A percentile compares a stretch with the other conserved stretches of the same genome.
These are phyloP conservation scores for Cryptococcus floricola DNA, from an alignment of 1,284 basidiomycete species.

Conservation along the genomic window DNA sequence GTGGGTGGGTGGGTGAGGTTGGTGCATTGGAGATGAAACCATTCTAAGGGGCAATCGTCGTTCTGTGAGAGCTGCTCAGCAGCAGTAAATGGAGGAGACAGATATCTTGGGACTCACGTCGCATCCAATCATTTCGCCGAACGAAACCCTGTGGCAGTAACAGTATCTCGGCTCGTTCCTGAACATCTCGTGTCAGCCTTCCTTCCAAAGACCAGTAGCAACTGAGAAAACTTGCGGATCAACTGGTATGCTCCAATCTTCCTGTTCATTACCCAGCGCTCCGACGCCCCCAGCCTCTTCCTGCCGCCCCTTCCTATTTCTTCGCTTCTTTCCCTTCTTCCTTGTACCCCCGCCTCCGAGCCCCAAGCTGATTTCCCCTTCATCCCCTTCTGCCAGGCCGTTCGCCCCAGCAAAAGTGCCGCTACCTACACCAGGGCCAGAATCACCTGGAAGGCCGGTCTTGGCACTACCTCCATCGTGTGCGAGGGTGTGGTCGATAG, in stretches of 20 bases:
- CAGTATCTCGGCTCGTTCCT: conserved; percentile 54
- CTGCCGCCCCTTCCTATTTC: conserved; percentile 7
- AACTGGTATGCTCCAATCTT: conserved; percentile 15
- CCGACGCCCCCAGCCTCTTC: not conserved
- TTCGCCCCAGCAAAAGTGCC: not conserved
- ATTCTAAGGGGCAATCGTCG: conserved; percentile 53
- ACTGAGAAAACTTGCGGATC: conserved; percentile 31
- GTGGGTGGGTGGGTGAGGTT: conserved; percentile 37
- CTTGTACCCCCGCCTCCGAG: conserved; percentile 19
- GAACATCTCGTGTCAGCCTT: conserved; percentile 6
- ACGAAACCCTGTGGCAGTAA: conserved; percentile 53
- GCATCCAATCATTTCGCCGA: conserved; percentile 50
- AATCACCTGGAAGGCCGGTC: conserved; percentile 2
- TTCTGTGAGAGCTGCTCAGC: conserved; percentile 37
- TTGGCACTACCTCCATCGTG: conserved; percentile 6
- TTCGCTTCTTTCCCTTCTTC: conserved; percentile 13
- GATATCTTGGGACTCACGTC: conserved; percentile 29
- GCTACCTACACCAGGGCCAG: not conserved
- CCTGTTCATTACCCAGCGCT: not conserved
- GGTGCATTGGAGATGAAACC: conserved; percentile 49
- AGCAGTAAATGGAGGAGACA: not conserved
- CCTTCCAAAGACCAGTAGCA: not conserved
- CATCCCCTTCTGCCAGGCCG: conserved; percentile 15
- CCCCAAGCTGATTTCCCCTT: conserved; percentile 24
- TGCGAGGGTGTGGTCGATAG: conserved; percentile 20